These are phyloP conservation scores for Alternaria atra DNA, from an alignment of 2,329 filamentous ascomycete species.

Conservation along the genomic window DNA sequence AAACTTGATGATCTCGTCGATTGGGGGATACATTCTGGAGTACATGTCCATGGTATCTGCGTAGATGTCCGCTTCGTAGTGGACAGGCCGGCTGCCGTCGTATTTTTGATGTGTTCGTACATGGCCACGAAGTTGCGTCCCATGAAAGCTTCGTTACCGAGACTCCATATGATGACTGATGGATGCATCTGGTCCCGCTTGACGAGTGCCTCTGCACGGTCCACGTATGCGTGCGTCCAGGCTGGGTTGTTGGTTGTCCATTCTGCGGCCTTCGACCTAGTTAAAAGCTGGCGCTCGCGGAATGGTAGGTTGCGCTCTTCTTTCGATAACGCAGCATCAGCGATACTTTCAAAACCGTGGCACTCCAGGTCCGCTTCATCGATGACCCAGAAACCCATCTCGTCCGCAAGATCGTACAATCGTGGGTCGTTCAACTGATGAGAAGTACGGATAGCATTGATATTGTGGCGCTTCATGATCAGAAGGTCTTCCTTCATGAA, in stretches of 20 bases:
- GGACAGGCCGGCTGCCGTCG: slow-evolving; percentile 68
- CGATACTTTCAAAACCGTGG: slow-evolving; percentile 55
- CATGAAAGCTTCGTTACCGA: slow-evolving; percentile 79
- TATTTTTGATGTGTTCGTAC: slow-evolving; percentile 68
- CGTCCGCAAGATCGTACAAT: slow-evolving; percentile 69
- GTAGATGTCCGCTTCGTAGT: slow-evolving; percentile 72
- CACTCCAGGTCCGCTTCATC: slow-evolving; percentile 63
- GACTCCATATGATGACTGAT: slow-evolving; percentile 75
- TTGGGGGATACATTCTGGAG: slow-evolving; percentile 71
- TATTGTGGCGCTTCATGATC: slow-evolving; percentile 74
- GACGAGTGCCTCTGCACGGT: slow-evolving; percentile 71
- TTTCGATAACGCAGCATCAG: slow-evolving; percentile 35
- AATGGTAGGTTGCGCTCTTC: slow-evolving; percentile 60
- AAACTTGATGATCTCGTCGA: slow-evolving; percentile 62
- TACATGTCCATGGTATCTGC: slow-evolving; percentile 71
- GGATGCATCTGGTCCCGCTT: slow-evolving; percentile 75
- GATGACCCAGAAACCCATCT: slow-evolving; percentile 73
- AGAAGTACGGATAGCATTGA: slow-evolving; percentile 74
- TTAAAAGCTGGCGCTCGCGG: slow-evolving; percentile 67
- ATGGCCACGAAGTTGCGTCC: slow-evolving; percentile 73
- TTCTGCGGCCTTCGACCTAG: slow-evolving; percentile 63
- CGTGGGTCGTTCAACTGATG: slow-evolving; percentile 73
- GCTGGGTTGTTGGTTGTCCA: slow-evolving; percentile 69
- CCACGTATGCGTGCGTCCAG: slow-evolving; percentile 72
- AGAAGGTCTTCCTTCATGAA: slow-evolving; percentile 70